Evolutionary conservation across 164 flowering plant species (phyloP).

Genomic region (Dillenia suffruticosa): DNA sequence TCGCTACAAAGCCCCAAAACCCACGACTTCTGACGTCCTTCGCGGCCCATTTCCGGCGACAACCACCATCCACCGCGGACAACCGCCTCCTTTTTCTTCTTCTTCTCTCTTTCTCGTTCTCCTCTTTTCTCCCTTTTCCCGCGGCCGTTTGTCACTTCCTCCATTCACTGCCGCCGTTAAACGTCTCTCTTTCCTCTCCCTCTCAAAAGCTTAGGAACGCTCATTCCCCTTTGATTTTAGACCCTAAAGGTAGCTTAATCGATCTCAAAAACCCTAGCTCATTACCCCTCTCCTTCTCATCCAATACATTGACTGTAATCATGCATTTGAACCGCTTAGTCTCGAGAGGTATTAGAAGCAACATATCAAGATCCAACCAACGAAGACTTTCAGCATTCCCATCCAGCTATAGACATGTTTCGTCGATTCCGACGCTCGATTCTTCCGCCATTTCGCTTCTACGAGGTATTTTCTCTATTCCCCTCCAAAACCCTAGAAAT

Average conservation of each 20-base stretch:
- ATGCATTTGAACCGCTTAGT: slow-evolving; percentile 39
- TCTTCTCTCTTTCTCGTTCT: too few species aligned
- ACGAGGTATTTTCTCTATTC: neutral
- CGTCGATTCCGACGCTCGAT: slow-evolving; percentile 9
- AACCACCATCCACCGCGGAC: too few species aligned
- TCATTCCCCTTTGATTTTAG: too few species aligned
- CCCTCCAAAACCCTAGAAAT: slow-evolving; percentile 3
- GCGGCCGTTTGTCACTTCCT: too few species aligned
- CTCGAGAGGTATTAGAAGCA: slow-evolving; percentile 14
- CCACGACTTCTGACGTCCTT: too few species aligned
- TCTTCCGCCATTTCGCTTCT: slow-evolving; percentile 8
- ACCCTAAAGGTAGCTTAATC: neutral
- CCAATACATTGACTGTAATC: neutral
- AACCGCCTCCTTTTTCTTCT: too few species aligned
- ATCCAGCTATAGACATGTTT: slow-evolving; percentile 7
- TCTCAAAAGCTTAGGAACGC: too few species aligned
- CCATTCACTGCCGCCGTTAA: neutral
- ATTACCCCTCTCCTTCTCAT: neutral
- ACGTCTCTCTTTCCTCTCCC: neutral
- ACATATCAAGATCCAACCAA: slow-evolving; percentile 23
- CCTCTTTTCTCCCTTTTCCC: too few species aligned
- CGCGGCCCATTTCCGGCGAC: too few species aligned
- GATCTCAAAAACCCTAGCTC: neutral
- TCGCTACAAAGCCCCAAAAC: too few species aligned
- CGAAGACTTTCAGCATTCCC: slow-evolving; percentile 5